Evolutionary conservation across 73 alveolate species (phyloP), one percentile per base, ranked within the genome.

Genomic region (Halteria grandinella): DNA sequence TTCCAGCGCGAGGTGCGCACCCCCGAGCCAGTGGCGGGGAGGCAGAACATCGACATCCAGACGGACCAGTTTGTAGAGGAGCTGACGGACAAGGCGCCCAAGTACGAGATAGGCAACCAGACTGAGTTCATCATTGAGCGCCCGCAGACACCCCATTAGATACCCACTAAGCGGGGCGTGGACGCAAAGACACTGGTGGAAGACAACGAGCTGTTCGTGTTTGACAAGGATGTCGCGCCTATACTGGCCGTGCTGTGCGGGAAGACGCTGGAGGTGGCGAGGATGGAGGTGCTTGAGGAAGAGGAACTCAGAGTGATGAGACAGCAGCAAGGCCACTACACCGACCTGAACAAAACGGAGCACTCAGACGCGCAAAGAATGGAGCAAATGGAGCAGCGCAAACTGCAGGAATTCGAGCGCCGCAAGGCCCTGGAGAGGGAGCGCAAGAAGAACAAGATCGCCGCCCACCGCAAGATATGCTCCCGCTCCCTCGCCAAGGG

Each of bases 201-300:
- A 72, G 85, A 89, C 63, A 81, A 76, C 17, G 96, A 94, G 25
- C 86, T 94, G 17, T 94, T 91, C 75, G 92, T 89, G 80, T 94
- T 91, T 74, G 96, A 94, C 70, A 88, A 79, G 40, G 97, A 89
- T 50, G 97, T 95, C 54, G 99, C 93, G 77, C 99, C 99, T 0
- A 91, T 95, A n/a, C 85, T 95, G 20, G 52, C 91, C 49, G 97
- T 91, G 3, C 76, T 95, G 44, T 92, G 95, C 62, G 93, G 93
- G 66, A 93, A 93, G 69, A 85, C 96, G 32, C 82, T 95, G 2
- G 99, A 95, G 59, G 87, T 78, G 55, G 97, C 98, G 0, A 83
- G 98, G 71, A 94, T 96, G 99, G 98, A 96, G 73, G 99, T 94
- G 17, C 82, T 94, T 17, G 99, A 96, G 71, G 99, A 96, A 66